Conservation (phyloP, 371 early-diverging fungal genomes). For the Dichotomocladium elegans region DNA sequence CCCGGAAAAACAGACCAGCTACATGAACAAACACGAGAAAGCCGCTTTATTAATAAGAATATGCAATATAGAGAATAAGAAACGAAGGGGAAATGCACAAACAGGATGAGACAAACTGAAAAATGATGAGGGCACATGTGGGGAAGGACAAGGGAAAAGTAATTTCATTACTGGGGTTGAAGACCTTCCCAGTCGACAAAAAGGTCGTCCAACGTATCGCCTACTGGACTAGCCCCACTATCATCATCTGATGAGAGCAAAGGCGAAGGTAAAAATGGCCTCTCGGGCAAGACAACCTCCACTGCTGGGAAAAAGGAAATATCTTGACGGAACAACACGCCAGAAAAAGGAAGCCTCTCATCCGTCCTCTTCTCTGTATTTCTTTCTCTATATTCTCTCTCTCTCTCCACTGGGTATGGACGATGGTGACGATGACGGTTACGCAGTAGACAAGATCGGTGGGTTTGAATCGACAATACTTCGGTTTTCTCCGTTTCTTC, state of each 20-base stretch:
- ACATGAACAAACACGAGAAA: not conserved
- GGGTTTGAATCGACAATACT: not conserved
- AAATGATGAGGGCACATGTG: no score
- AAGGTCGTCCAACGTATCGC: conserved; percentile 3
- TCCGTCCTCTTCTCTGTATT: not conserved
- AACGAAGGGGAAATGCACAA: not conserved
- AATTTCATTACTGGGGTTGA: not conserved
- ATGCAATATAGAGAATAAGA: not conserved
- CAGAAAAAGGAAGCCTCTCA: not conserved
- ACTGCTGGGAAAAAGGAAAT: conserved; percentile 13
- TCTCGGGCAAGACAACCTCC: conserved; percentile 11
- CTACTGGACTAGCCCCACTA: not conserved
- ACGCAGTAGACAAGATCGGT: not conserved
- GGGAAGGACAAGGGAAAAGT: not conserved
- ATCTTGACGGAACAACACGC: not conserved
- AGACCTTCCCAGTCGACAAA: conserved; percentile 15
- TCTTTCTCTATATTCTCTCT: no score
- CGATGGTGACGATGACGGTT: not conserved
- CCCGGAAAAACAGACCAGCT: not conserved
- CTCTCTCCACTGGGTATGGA: conserved; percentile 14
- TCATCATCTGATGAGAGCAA: conserved; percentile 9
- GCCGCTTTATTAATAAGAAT: not conserved
- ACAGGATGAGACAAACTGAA: not conserved
- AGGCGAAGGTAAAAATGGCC: conserved; percentile 10
- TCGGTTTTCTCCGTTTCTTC: no score